Evolutionary conservation across 495 filamentous ascomycete genomes (phyloP).

Genomic region (Melanomma pulvis-pyrius): DNA sequence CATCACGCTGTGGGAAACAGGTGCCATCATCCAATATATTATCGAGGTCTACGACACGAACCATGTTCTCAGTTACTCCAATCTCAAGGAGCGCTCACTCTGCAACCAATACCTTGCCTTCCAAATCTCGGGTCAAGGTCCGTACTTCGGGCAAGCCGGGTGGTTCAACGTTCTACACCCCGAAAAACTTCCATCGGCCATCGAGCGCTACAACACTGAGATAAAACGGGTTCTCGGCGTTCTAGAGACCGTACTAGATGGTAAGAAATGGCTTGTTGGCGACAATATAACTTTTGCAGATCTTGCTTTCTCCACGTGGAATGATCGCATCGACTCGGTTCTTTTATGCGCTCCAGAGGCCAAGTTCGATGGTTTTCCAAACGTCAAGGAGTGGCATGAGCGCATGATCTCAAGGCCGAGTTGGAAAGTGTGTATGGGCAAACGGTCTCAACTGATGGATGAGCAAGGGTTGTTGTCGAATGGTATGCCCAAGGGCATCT

Average conservation of each 20-base stretch:
- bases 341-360: conserved; percentile 14
- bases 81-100: conserved; percentile 41
- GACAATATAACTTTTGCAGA: conserved; percentile 57
- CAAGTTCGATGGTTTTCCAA: conserved; percentile 36
- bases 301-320: conserved; percentile 53
- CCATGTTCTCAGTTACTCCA: conserved; percentile 34
- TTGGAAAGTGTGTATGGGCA: conserved; percentile 17
- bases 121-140: conserved; percentile 49
- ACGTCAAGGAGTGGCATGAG: conserved; percentile 41
- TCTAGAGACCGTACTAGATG: conserved; percentile 47
- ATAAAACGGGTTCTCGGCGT: conserved; percentile 53
- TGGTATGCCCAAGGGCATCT: conserved; percentile 27
- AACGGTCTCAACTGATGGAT: conserved; percentile 17
- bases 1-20: conserved; percentile 34
- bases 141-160: conserved; percentile 47
- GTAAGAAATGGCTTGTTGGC: conserved; percentile 53
- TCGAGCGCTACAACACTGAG: conserved; percentile 54
- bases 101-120: conserved; percentile 47
- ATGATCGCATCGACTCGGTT: conserved; percentile 15
- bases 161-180: conserved; percentile 52
- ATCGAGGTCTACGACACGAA: conserved; percentile 43
- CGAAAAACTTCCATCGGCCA: conserved; percentile 51
- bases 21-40: conserved; percentile 44
- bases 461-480: conserved; percentile 19
- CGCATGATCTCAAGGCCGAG: conserved; percentile 4